phyloP scores from a whole-genome alignment of 495 filamentous ascomycete genomes.

The Oidiodendron maius region DNA sequence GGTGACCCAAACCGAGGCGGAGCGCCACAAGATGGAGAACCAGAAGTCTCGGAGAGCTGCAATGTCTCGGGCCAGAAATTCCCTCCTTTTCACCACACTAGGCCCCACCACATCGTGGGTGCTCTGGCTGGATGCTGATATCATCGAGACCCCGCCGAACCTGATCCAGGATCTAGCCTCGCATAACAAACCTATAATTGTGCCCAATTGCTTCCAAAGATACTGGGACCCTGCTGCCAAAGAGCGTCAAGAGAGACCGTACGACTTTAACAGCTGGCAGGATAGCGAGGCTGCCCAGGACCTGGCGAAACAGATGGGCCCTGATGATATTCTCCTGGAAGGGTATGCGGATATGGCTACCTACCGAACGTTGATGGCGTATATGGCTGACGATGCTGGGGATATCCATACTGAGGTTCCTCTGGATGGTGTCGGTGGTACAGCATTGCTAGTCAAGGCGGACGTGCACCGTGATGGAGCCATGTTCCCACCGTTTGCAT shows the following conservation, averaged over 20 bases:
- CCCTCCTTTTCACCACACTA: conserved; percentile 91
- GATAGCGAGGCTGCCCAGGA: conserved; percentile 73
- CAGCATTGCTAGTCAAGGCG: conserved; percentile 89
- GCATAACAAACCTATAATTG: conserved; percentile 82
- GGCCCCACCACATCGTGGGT: conserved; percentile 95
- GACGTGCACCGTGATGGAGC: conserved; percentile 96
- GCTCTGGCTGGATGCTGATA: conserved; percentile 90
- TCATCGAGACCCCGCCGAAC: conserved; percentile 78
- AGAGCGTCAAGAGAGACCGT: conserved; percentile 68
- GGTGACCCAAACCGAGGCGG: conserved; percentile 73
- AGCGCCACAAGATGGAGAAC: conserved; percentile 82
- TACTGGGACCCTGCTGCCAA: conserved; percentile 69
- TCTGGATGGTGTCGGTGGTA: conserved; percentile 91
- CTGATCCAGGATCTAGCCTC: conserved; percentile 89
- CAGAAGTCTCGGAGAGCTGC: conserved; percentile 82
- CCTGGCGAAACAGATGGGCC: conserved; percentile 70
- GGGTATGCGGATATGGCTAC: conserved; percentile 91
- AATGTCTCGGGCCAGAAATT: conserved; percentile 91
- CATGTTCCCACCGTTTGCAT: conserved; percentile 96
- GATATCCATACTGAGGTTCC: conserved; percentile 57
- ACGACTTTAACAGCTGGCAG: conserved; percentile 97
- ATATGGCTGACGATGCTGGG: conserved; percentile 54
- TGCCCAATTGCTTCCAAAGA: conserved; percentile 92
- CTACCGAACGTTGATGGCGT: conserved; percentile 89
- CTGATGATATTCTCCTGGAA: conserved; percentile 87